Percentiles rank a stretch among this genome's conserved stretches.
Conservation (phyloP, 1,284 basidiomycete genomes). For the Cryptococcus neoformans region DNA sequence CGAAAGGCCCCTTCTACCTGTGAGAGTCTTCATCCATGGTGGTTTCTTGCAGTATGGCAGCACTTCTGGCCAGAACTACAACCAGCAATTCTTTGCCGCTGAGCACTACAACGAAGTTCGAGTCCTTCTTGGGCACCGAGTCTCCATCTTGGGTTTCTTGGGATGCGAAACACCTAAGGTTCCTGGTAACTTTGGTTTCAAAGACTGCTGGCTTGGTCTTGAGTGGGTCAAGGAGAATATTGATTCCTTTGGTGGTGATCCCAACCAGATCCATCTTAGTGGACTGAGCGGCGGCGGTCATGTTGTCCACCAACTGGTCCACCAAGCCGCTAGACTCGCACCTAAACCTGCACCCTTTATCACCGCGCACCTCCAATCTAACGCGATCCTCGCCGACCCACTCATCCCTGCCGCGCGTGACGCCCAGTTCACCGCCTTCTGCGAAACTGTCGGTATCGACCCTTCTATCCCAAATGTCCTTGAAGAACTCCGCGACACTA, state of each 20-base stretch:
- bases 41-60: constrained; percentile 76
- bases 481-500: constrained; percentile 55
- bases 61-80: constrained; percentile 54
- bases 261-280: constrained; percentile 58
- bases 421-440: constrained; percentile 62
- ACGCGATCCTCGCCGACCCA: constrained; percentile 59
- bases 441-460: constrained; percentile 57
- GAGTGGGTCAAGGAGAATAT: constrained; percentile 64
- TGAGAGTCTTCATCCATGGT: constrained; percentile 71
- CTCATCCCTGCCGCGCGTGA: constrained; percentile 57
- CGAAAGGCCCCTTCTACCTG: constrained; percentile 56
- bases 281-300: constrained; percentile 72
- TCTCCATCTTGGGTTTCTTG: constrained; percentile 68
- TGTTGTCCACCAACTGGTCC: constrained; percentile 68
- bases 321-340: constrained; percentile 64
- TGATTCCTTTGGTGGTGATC: constrained; percentile 58
- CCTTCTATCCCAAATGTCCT: constrained; percentile 55
- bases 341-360: constrained; percentile 59
- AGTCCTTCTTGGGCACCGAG: constrained; percentile 49
- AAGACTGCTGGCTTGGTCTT: constrained; percentile 67
- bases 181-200: constrained; percentile 70
- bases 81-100: constrained; percentile 65
- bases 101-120: constrained; percentile 64
- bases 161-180: constrained; percentile 59
- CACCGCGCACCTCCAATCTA: constrained; percentile 65